A percentile compares a stretch with the other conserved stretches of the same genome.
phyloP scores from a whole-genome alignment of 805 yeast genomes.

The Ogataea paraovalis region DNA sequence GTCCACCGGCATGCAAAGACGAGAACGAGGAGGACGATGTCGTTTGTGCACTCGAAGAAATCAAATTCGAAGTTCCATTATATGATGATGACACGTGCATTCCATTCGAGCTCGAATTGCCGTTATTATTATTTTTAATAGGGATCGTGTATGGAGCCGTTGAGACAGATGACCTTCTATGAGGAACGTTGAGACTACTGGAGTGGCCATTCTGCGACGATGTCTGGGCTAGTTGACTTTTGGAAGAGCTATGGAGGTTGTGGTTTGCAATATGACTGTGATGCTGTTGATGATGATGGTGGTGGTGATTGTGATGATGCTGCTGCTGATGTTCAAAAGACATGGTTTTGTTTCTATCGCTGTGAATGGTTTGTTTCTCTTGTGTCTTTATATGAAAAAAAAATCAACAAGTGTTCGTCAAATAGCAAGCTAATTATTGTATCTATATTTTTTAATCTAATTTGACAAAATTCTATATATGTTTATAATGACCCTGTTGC shows the following conservation, averaged over 20 bases:
- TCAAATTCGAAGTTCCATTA: constrained; percentile 1
- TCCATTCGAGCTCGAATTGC: too few species aligned
- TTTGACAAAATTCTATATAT: background rate
- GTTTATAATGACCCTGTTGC: background rate
- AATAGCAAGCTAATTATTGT: background rate
- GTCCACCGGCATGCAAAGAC: constrained; percentile 23
- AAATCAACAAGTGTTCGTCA: too few species aligned
- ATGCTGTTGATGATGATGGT: constrained; percentile 2
- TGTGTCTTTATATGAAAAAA: too few species aligned
- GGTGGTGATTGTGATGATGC: constrained; percentile 6
- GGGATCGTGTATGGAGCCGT: constrained; percentile 38
- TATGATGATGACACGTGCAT: background rate
- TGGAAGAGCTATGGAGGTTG: background rate
- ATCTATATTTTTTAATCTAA: background rate
- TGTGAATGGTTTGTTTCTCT: background rate
- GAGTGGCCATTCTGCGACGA: constrained; percentile 1
- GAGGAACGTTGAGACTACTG: constrained; percentile 14
- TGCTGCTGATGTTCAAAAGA: constrained; percentile 2
- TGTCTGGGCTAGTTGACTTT: background rate
- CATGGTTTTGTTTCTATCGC: background rate
- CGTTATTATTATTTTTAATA: constrained; percentile 11
- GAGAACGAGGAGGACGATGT: constrained; percentile 18
- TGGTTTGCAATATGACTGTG: background rate
- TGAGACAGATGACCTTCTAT: constrained; percentile 34
- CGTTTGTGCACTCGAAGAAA: constrained; percentile 22